These are phyloP conservation scores for Pseudomonodictys pantanalensis DNA, from an alignment of 495 filamentous ascomycete genomes.

Conservation along the genomic window DNA sequence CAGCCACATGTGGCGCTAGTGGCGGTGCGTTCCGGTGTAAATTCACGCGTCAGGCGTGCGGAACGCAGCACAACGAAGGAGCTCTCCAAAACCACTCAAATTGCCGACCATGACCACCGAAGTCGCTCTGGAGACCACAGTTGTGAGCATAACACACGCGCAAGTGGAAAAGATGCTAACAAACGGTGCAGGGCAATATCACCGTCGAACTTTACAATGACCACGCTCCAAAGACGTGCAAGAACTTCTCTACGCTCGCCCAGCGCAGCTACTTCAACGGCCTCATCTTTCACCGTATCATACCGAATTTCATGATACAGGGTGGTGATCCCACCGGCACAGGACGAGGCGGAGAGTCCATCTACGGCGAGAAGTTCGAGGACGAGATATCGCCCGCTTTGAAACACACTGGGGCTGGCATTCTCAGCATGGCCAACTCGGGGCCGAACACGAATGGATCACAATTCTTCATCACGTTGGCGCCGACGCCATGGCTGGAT, in stretches of 20 bases:
- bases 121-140: slow-evolving; percentile 74
- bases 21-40: no score
- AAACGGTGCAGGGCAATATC: slow-evolving; percentile 64
- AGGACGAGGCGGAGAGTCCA: slow-evolving; percentile 81
- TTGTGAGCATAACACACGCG: slow-evolving; percentile 52
- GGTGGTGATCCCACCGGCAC: slow-evolving; percentile 95
- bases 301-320: slow-evolving; percentile 96
- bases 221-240: slow-evolving; percentile 82
- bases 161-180: slow-evolving; percentile 12
- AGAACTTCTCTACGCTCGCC: slow-evolving; percentile 80
- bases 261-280: slow-evolving; percentile 80
- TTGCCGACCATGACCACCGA: slow-evolving; percentile 66
- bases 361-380: slow-evolving; percentile 93
- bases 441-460: slow-evolving; percentile 92
- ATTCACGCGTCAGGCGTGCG: not conserved
- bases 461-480: slow-evolving; percentile 86
- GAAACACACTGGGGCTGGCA: slow-evolving; percentile 91
- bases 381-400: slow-evolving; percentile 78
- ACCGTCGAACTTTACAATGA: slow-evolving; percentile 82
- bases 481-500: slow-evolving; percentile 95
- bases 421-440: slow-evolving; percentile 94
- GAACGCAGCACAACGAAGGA: not conserved
- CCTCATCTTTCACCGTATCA: slow-evolving; percentile 89
- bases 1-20: slow-evolving; percentile 1
- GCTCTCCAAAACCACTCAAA: not conserved